Base-by-base conservation (phyloP, 2,329 filamentous ascomycete species). In the Aspergillus hortae region DNA sequence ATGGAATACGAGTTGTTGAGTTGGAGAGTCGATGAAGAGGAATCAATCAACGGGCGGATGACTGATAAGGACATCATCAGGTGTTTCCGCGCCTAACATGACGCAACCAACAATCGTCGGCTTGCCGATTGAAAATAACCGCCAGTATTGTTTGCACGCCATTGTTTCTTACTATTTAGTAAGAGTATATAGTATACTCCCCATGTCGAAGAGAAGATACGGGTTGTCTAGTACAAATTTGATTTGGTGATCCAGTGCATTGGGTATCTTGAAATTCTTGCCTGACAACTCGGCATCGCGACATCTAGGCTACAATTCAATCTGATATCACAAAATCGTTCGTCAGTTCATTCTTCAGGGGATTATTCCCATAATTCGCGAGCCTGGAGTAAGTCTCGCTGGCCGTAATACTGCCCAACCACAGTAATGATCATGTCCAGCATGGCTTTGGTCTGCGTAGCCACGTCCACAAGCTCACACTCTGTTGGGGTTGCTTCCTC, bases 351-450 rank as follows among this genome's bases (percentile, higher is more conserved):
- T 9, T 30, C 40, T 21, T 19, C 40, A 10, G 7, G 14, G 14
- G 35, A 38, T 38, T 15, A 14, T 38, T 64, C 57, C 79, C 81
- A 83, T 15, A 72, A 53, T 53, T 87, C 82, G 52, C 90, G 82
- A 56, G 86, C 88, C 62, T 88, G 84, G 45, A 96, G 79, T 56
- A 96, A 72, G 70, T 97, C 92, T 58, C 87, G 80, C 72, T 97
- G 92, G 1, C 92, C 91, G 71, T 92, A 97, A 59, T 89, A 84
- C 72, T 96, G 91, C 61, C 90, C 92, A 44, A 88, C 86, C 33
- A 96, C 80, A 0, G 89, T 94, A 60, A 96, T 77, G 48, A 96
- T 89, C 90, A 95, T 95, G 72, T 95, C 92, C 32, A 96, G 77
- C 38, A 90, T 91, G n/a, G 85, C 87, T 25, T 82, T 78, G 15